phyloP scores from a whole-genome alignment of 345 rosid genomes.

The Eucalyptus cladocalyx region DNA sequence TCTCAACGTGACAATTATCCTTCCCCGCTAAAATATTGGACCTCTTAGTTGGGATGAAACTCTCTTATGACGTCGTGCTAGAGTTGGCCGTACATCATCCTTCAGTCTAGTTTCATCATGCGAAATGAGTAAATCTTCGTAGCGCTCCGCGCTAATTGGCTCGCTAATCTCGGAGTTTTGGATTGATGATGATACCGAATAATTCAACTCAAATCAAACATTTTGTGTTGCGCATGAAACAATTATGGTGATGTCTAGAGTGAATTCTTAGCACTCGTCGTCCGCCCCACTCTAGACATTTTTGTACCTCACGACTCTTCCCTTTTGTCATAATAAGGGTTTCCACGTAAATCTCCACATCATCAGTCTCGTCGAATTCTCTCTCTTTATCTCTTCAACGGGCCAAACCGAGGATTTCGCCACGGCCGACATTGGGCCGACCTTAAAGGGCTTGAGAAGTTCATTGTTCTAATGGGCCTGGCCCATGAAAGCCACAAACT shows the following conservation, averaged over 20 bases:
- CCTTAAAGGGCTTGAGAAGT: neutral
- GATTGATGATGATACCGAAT: neutral
- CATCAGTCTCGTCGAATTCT: neutral
- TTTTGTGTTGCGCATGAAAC: rapidly evolving
- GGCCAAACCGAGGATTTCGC: neutral
- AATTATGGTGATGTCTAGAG: neutral
- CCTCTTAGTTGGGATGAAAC: rapidly evolving
- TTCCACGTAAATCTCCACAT: no score
- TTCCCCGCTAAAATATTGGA: neutral
- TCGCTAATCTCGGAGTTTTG: rapidly evolving
- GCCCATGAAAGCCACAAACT: neutral
- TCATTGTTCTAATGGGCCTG: neutral
- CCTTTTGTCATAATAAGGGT: neutral
- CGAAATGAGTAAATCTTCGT: rapidly evolving
- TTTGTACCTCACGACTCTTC: no score
- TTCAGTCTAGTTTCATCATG: neutral
- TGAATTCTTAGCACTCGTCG: neutral
- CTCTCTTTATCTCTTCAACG: neutral
- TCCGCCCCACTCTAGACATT: neutral
- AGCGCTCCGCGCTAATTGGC: rapidly evolving
- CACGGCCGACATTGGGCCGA: neutral
- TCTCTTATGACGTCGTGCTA: neutral
- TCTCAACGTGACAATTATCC: neutral
- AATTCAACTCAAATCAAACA: neutral
- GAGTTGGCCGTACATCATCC: neutral